Evolutionary conservation across 176 grass and related monocot genomes (phyloP), one percentile per base, ranked within the genome.

Genomic region (Zizania latifolia): DNA sequence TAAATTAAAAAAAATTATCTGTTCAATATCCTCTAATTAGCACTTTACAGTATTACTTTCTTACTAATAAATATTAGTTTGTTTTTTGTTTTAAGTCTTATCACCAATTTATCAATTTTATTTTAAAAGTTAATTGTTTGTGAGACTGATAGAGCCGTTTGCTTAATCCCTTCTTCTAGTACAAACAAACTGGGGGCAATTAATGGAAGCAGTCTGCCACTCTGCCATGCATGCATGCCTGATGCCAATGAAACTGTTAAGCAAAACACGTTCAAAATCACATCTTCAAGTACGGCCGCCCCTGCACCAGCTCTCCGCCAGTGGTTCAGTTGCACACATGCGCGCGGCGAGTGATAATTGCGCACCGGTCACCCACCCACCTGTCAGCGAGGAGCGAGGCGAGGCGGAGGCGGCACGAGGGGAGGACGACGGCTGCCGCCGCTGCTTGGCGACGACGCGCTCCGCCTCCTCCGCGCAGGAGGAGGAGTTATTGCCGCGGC

Each of bases 291-390:
- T 19, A 61, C 74, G 34, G 65, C 66, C 10, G 28, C 33, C 24
- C 16, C 24, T 59, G 34, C 11, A 26, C 28, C 51, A n/a, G 38
- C 51, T 29, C 51, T 23, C 30, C 4, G 27, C 54, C 33, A 86
- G 54, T 26, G 78, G 35, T 15, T 45, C 57, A 75, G 73, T 4
- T 30, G 67, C 75, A 78, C 69, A 80, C 85, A 82, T 82, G 85
- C 67, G 77, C 41, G 73, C 39, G 64, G 64, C 40, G 32, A 60
- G 79, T 46, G 70, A 74, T 88, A 82, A 78, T 43, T 48, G 55
- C 70, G n/a, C 70, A 58, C 50, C 50, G 60, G 58, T 72, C 43
- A 56, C 45, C 55, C 32, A 71, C 84, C 36, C 39, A 83, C 86
- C 86, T 88, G 75, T 4, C 29, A 46, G 29, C 5, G 9, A 41